Base-by-base conservation (phyloP, 2,329 filamentous ascomycete genomes). In the Chaetomiaceae sp. region DNA sequence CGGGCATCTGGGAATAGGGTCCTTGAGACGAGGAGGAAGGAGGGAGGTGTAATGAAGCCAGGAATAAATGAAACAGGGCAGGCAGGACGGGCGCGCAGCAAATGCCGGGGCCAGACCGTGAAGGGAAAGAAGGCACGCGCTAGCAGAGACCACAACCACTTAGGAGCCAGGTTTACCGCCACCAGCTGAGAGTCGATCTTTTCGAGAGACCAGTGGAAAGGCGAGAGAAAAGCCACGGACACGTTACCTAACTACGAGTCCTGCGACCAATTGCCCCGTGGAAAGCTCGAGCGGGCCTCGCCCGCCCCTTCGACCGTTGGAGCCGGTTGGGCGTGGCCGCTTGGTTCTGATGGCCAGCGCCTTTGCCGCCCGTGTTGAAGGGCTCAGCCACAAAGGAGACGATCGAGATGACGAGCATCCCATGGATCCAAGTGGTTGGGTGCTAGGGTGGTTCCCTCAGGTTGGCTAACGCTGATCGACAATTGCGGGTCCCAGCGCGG, bases 1-100 rank as follows among this genome's bases (percentile, higher is more conserved):
- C 56, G 47, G 52, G 56, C 56, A 59, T 59, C 47, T 47, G 54
- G 48, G 49, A 44, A n/a, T n/a, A n/a, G n/a, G 46, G 49, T 49
- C 47, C 42, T 39, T 14, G 27, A 29, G 10, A 26, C 27, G 45
- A 32, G 22, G 34, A 38, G 30, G 29, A 19, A 38, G 27, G 27
- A 38, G 30, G 39, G 41, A 26, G 39, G 20, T 19, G 42, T 17
- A 22, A 26, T 3, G 17, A n/a, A 24, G n/a, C 22, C 6, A 24
- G 22, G 22, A 9, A 24, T 24, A 9, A n/a, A 24, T 38, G 42
- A 38, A 41, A 45, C 40, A 42, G 17, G 8, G 32, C 8, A 15
- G 30, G 27, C 29, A 19, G n/a, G n/a, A n/a, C n/a, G n/a, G n/a
- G 27, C 6, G 26, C 9, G 40, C 24, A 18, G 30, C 12, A 30